phyloP scores from a whole-genome alignment of 768 basidiomycete genomes.

The Naganishia vishniacii region DNA sequence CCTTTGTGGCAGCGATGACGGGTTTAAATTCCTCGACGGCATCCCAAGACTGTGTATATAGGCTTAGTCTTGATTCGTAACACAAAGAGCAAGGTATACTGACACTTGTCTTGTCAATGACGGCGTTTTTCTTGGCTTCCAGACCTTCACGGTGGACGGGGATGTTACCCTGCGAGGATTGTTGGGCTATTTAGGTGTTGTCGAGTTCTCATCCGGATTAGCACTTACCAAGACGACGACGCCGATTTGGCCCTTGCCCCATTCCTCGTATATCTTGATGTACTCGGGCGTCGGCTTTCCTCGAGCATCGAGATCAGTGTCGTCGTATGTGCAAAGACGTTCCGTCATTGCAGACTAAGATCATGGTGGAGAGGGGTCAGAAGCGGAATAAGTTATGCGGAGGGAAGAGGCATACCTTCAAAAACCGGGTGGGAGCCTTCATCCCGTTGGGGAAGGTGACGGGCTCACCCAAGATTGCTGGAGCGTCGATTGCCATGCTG shows the following conservation, averaged over 20 bases:
- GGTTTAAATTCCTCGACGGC: conserved; percentile 38
- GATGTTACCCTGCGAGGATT: conserved; percentile 35
- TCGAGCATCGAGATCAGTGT: conserved; percentile 33
- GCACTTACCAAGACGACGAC: conserved; percentile 35
- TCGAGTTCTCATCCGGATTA: not conserved
- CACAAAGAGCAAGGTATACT: not conserved
- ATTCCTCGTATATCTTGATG: conserved; percentile 40
- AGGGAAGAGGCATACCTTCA: conserved; percentile 24
- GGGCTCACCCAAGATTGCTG: conserved; percentile 25
- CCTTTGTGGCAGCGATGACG: conserved; percentile 37
- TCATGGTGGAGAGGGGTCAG: not conserved
- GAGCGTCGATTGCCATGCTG: conserved; percentile 14
- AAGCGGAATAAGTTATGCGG: too few species aligned
- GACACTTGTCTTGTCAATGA: conserved; percentile 35
- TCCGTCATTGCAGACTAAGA: conserved; percentile 45
- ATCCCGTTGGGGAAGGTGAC: conserved; percentile 40
- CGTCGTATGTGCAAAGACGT: conserved; percentile 40
- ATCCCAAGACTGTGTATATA: conserved; percentile 29
- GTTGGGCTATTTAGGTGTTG: not conserved
- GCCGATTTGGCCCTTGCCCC: conserved; percentile 44
- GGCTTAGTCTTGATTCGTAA: not conserved
- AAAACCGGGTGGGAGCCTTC: conserved; percentile 36
- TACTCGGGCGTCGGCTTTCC: conserved; percentile 42
- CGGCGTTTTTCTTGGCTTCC: conserved; percentile 42
- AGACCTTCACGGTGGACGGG: conserved; percentile 35